Base-by-base conservation (phyloP, 768 basidiomycete genomes). In the Pleurotus sapidus region DNA sequence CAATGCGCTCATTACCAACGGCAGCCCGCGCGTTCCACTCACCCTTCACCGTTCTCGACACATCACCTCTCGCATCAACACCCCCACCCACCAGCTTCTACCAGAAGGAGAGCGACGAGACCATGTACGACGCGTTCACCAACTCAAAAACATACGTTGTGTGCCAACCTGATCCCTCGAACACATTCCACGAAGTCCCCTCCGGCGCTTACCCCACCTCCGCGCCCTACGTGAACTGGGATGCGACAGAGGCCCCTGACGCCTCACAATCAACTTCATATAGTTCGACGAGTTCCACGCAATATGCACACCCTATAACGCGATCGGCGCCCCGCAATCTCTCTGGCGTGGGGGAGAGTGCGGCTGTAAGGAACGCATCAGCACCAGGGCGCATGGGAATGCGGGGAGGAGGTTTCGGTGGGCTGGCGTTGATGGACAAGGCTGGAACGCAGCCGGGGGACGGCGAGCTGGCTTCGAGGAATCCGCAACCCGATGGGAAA, bases 111-210 rank as follows among this genome's bases (percentile, higher is more conserved):
- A 63, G 71, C 56, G 83, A 87, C 62, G 68, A 68, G 61, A 73
- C 78, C 20, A 65, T 78, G 23, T 54, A 54, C 34, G 84, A 87
- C 63, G 80, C 82, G 1, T 67, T 74, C 38, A 67, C 73, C 37
- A 84, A 82, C 34, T 76, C 78, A 27, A 84, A 78, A 57, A 86
- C 84, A 34, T 87, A 90, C 64, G 86, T 90, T 60, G 88, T 89
- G 60, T 88, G 86, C 30, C 78, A 87, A 67, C 88, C 88, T 39
- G 86, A 89, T 70, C 77, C 81, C 34, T 73, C 82, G 56, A 67
- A 84, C 56, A 79, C 76, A 43, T 81, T 82, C 30, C 89, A 88
- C 63, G 74, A 80, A 61, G 87, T 91, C n/a, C 88, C 88, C 1
- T 81, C 83, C 9, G 88, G 89, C 61, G 88, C 87, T 4, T 85